Percentiles rank a stretch among this genome's conserved stretches.
phyloP scores from a whole-genome alignment of 805 yeast genomes.

The Diddensiella caesifluorescens region DNA sequence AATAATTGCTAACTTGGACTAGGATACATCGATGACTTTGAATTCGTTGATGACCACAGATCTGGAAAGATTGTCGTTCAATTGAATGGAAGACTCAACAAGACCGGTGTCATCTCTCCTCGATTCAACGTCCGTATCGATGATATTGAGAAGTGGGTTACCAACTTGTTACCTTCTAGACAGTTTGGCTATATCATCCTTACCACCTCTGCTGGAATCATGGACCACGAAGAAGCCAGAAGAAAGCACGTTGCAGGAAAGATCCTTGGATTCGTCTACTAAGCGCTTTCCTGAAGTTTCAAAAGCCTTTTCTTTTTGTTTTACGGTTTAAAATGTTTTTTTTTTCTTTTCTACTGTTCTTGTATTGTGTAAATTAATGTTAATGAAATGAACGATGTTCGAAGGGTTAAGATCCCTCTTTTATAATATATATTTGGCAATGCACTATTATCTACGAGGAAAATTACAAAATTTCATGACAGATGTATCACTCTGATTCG shows the following conservation, averaged over 20 bases:
- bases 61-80: constrained; percentile 96
- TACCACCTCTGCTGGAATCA: constrained; percentile 98
- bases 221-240: constrained; percentile 99
- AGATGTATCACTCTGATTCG: constrained; percentile 1
- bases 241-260: constrained; percentile 99
- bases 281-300: constrained; percentile 27
- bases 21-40: constrained; percentile 95
- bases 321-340: constrained; percentile 1
- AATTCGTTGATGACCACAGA: constrained; percentile 98
- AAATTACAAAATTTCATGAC: background rate
- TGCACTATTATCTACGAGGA: background rate
- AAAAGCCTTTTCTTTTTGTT: constrained; percentile 3
- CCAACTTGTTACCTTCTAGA: constrained; percentile 97
- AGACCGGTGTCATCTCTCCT: constrained; percentile 98
- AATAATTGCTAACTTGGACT: constrained; percentile 14
- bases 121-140: constrained; percentile 94
- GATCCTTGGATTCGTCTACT: constrained; percentile 97
- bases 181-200: constrained; percentile 97
- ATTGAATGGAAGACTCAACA: constrained; percentile 97
- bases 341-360: background rate
- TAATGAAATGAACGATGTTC: constrained; percentile 1
- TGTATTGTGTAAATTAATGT: constrained; percentile 6
- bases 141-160: constrained; percentile 98
- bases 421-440: background rate
- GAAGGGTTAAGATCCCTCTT: background rate